A percentile compares a stretch with the other conserved stretches of the same genome.
Conservation (phyloP, 2,329 filamentous ascomycete species). For the Fusarium temperatum region DNA sequence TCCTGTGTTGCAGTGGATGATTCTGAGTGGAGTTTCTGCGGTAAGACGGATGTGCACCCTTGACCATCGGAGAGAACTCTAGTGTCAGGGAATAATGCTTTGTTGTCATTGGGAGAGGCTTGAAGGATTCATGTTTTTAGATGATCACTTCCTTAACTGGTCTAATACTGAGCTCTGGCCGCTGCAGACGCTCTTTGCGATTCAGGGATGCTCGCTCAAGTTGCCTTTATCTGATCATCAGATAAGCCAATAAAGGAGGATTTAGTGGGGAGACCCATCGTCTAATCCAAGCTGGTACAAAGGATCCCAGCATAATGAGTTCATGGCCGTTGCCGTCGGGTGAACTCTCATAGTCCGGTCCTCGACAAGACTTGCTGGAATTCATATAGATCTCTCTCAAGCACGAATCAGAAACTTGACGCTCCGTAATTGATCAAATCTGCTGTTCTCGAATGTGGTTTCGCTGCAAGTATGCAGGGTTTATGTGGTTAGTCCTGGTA, state of each 20-base stretch:
- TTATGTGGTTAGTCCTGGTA: not conserved
- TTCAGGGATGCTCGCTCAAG: conserved; percentile 7
- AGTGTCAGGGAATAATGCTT: not conserved
- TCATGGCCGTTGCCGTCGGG: not conserved
- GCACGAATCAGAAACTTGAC: not conserved
- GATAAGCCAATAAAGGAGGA: conserved; percentile 18
- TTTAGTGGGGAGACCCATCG: not conserved
- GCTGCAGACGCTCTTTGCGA: conserved; percentile 3
- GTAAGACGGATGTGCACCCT: conserved; percentile 9
- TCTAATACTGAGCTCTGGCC: not conserved
- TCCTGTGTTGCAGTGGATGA: not conserved
- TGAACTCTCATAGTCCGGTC: not conserved
- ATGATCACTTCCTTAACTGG: conserved; percentile 9
- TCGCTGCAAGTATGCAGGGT: not conserved
- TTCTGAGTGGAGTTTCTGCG: conserved; percentile 12
- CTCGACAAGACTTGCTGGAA: not conserved
- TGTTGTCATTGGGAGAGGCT: not conserved
- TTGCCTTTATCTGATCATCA: conserved; percentile 33
- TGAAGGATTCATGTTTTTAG: not conserved
- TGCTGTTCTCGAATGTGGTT: not conserved
- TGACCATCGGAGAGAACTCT: not conserved
- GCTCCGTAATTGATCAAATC: not conserved
- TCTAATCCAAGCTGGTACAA: not conserved
- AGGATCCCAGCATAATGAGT: not conserved
- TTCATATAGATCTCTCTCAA: not conserved